phyloP scores from a whole-genome alignment of 1,139 yeast genomes.

The Spencermartinsiella ligniputridi region DNA sequence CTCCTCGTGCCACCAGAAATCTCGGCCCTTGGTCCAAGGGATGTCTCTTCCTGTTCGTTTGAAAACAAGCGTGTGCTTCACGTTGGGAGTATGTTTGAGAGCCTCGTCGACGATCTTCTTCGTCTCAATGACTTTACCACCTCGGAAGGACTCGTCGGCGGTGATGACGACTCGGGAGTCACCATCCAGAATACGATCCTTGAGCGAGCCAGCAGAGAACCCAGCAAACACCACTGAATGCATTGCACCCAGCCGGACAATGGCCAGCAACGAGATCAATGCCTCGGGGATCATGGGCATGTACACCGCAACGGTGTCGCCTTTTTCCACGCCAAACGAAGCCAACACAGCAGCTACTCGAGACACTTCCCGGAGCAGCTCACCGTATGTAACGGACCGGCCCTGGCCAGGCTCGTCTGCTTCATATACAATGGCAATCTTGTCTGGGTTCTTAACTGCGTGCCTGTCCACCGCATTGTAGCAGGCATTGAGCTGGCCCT shows the following conservation, averaged over 20 bases:
- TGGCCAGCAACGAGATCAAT: conserved; percentile 86
- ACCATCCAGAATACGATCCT: conserved; percentile 87
- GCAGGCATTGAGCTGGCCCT: conserved; percentile 89
- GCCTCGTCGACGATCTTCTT: conserved; percentile 95
- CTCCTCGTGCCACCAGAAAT: conserved; percentile 90
- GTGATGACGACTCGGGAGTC: conserved; percentile 83
- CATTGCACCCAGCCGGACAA: conserved; percentile 90
- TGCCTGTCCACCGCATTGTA: conserved; percentile 96
- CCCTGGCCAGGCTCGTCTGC: conserved; percentile 83
- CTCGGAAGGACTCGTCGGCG: conserved; percentile 94
- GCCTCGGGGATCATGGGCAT: conserved; percentile 98
- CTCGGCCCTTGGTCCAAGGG: conserved; percentile 74
- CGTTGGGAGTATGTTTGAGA: conserved; percentile 67
- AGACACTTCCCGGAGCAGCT: conserved; percentile 79
- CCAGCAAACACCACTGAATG: conserved; percentile 98
- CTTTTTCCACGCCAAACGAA: conserved; percentile 83
- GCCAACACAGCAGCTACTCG: conserved; percentile 82
- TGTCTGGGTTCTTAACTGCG: conserved; percentile 81
- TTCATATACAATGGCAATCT: conserved; percentile 83
- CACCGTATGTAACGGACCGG: conserved; percentile 71
- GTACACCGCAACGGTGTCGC: conserved; percentile 94
- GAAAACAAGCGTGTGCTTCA: conserved; percentile 77
- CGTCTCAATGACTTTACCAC: conserved; percentile 86
- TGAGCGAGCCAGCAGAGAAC: conserved; percentile 86
- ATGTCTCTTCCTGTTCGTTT: conserved; percentile 74